These are phyloP conservation scores for Blastobotrys chiropterorum DNA, from an alignment of 805 yeast genomes.

Conservation along the genomic window DNA sequence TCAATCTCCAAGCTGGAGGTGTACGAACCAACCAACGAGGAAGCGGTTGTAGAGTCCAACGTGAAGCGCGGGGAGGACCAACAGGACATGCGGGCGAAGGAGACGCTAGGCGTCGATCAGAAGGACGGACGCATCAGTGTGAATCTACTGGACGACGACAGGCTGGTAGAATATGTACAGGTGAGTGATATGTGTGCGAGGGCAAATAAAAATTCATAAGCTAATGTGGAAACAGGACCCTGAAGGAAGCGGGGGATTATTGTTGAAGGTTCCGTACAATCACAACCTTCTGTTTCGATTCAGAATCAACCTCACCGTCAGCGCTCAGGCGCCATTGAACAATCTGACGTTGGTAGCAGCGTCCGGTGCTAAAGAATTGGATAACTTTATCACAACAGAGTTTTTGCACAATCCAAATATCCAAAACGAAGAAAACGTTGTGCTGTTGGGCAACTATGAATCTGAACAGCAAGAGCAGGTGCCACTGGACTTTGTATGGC, in stretches of 20 bases:
- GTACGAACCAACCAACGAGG: not conserved
- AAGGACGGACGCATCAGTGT: not conserved
- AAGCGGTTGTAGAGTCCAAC: not conserved
- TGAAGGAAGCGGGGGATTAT: slow-evolving; percentile 9
- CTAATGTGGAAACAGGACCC: slow-evolving; percentile 17
- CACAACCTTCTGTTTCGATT: slow-evolving; percentile 14
- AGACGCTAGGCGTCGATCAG: not conserved
- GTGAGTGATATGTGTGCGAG: too few species aligned
- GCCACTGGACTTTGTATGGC: slow-evolving; percentile 28
- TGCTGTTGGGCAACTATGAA: slow-evolving; percentile 30
- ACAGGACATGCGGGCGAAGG: not conserved
- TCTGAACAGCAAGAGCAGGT: slow-evolving; percentile 1
- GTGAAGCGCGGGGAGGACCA: not conserved
- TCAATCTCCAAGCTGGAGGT: not conserved
- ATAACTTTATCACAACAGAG: slow-evolving; percentile 30
- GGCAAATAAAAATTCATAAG: too few species aligned
- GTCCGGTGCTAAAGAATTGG: slow-evolving; percentile 22
- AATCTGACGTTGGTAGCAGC: slow-evolving; percentile 32
- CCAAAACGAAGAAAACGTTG: slow-evolving; percentile 34
- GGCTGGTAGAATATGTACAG: slow-evolving; percentile 11
- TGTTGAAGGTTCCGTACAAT: slow-evolving; percentile 19
- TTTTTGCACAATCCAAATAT: slow-evolving; percentile 33
- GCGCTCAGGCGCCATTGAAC: slow-evolving; percentile 11
- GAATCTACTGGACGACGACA: not conserved
- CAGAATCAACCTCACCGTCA: slow-evolving; percentile 10